These are phyloP conservation scores for Alternaria angustiovoidea DNA, from an alignment of 2,329 filamentous ascomycete species.

Conservation along the genomic window DNA sequence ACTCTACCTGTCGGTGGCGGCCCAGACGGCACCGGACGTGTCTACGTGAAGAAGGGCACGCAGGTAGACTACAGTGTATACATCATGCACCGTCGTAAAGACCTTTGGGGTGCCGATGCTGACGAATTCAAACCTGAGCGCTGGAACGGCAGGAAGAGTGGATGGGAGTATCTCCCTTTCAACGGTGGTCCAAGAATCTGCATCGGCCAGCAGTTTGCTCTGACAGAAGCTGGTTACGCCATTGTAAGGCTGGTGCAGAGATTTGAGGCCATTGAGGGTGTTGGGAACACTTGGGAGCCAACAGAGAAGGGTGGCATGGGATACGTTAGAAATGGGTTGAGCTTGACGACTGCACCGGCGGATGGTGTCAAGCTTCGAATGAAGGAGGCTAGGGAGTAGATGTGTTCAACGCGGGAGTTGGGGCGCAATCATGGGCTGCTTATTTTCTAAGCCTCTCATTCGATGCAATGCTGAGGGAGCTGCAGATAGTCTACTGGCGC, in stretches of 20 bases:
- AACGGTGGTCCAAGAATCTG: conserved; percentile 45
- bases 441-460: not conserved
- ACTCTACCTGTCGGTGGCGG: conserved; percentile 48
- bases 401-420: not conserved
- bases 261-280: conserved; percentile 38
- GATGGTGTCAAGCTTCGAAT: conserved; percentile 45
- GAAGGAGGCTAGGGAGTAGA: conserved; percentile 37
- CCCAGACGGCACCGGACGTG: conserved; percentile 41
- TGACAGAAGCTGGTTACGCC: conserved; percentile 42
- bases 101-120: conserved; percentile 50
- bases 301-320: conserved; percentile 35
- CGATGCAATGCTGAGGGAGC: not conserved
- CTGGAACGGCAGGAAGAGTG: conserved; percentile 42
- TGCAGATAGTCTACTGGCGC: not conserved
- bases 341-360: conserved; percentile 39
- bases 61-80: conserved; percentile 41
- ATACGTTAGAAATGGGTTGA: conserved; percentile 30
- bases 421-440: not conserved
- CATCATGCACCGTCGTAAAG: conserved; percentile 45
- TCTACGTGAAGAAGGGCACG: conserved; percentile 43
- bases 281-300: conserved; percentile 39
- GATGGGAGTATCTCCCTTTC: conserved; percentile 48
- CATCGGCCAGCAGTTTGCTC: conserved; percentile 45
- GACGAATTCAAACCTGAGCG: conserved; percentile 48
- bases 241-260: conserved; percentile 38